Base-by-base conservation (phyloP, 106 monocot genomes). In the Vanilla planifolia region DNA sequence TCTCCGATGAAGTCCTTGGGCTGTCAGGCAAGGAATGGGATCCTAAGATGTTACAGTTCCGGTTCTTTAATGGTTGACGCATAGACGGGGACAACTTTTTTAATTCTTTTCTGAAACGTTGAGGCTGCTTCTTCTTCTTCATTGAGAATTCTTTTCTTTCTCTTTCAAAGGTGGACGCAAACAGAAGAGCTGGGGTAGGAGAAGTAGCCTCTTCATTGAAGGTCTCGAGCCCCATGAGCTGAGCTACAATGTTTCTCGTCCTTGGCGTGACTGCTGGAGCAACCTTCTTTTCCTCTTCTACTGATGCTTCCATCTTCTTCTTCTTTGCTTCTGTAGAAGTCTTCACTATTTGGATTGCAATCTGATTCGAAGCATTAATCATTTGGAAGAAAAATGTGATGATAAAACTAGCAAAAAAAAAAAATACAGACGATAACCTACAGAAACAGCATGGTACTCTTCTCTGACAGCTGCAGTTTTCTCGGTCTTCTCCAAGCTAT, bases 211-310 rank as follows among this genome's bases (percentile, higher is more conserved):
- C 50, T 5, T 78, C 78, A 1, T 77, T 73, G 2, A 82, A 35
- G 17, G 57, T 53, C 17, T 79, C 79, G 21, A 87, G 64, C 7
- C 87, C 87, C 87, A 87, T 87, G 37, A 87, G 73, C 6, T 79
- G 71, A 8, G 87, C 87, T 6, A 87, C 82, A 14, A 82, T 60
- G 32, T 59, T 82, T 6, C 79, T 71, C 23, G 87, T 74, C n/a
- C 77, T 62, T 26, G 85, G 80, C 7, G 85, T 80, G 28, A 24
- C 72, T 2, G 62, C 50, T 20, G 66, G 62, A 7, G 61, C 41
- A 48, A 35, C 30, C n/a, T 35, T 8, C n/a, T n/a, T n/a, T n/a
- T n/a, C n/a, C n/a, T n/a, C n/a, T n/a, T n/a, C n/a, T n/a, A n/a
- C n/a, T n/a, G n/a, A n/a, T n/a, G n/a, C n/a, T n/a, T n/a, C n/a